These are phyloP conservation scores for Ceriops zippeliana DNA, from an alignment of 345 rosid species.

Conservation along the genomic window DNA sequence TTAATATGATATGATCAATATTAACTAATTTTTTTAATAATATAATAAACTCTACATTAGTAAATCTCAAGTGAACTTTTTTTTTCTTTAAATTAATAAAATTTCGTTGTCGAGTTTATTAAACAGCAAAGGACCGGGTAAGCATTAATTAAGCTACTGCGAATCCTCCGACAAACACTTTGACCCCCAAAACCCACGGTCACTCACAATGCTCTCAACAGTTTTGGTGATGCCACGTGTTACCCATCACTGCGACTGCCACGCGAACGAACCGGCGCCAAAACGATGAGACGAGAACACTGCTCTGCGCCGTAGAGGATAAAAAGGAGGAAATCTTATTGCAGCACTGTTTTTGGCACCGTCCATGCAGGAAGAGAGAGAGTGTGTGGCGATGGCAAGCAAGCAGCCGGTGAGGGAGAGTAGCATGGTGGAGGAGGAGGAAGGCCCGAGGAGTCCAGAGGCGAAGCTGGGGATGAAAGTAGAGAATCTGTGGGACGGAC, in stretches of 20 bases:
- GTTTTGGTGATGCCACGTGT: too few relatives aligned
- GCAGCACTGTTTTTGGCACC: not conserved
- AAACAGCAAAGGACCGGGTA: too few relatives aligned
- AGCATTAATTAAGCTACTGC: too few relatives aligned
- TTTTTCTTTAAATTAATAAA: too few relatives aligned
- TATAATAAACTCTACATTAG: too few relatives aligned
- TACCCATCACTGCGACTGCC: not conserved
- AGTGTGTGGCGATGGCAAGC: slow-evolving; percentile 28
- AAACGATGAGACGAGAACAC: not conserved
- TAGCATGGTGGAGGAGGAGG: slow-evolving; percentile 13
- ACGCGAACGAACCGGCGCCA: slow-evolving; percentile 3
- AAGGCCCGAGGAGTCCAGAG: slow-evolving; percentile 87
- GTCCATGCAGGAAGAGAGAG: not conserved
- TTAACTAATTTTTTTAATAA: too few relatives aligned
- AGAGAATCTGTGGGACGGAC: slow-evolving; percentile 87
- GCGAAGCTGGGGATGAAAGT: slow-evolving; percentile 87
- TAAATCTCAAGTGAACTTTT: too few relatives aligned
- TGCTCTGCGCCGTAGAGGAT: not conserved
- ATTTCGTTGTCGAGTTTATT: too few relatives aligned
- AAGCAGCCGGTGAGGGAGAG: slow-evolving; percentile 22
- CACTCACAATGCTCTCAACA: too few relatives aligned
- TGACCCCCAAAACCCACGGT: too few relatives aligned
- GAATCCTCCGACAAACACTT: not conserved
- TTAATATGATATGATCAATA: too few relatives aligned
- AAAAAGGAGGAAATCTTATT: not conserved